A percentile compares a stretch with the other conserved stretches of the same genome.
phyloP scores from a whole-genome alignment of 768 basidiomycete genomes.

The Boletus eberwhitei region DNA sequence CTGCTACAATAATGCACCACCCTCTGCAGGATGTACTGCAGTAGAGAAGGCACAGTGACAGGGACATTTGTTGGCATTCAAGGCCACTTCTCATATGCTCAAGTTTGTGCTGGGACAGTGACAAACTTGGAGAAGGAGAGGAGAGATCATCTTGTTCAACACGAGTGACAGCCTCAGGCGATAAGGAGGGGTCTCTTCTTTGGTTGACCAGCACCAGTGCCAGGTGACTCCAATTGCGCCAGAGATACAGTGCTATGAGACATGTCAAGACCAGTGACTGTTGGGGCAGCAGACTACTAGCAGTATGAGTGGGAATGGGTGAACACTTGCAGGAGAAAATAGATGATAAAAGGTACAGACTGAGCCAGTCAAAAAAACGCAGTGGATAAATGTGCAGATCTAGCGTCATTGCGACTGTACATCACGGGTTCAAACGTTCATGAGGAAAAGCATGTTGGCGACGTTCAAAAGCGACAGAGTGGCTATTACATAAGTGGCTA shows the following conservation, averaged over 20 bases:
- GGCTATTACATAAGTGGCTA: too few relatives aligned
- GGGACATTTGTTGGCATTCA: constrained; percentile 50
- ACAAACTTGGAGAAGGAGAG: constrained; percentile 50
- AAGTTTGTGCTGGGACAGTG: constrained; percentile 46
- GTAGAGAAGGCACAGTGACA: constrained; percentile 69
- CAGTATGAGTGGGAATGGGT: constrained; percentile 1
- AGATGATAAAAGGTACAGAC: too few relatives aligned
- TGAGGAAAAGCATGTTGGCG: too few relatives aligned
- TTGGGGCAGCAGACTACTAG: constrained; percentile 44
- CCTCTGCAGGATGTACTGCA: constrained; percentile 47
- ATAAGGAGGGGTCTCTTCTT: constrained; percentile 60
- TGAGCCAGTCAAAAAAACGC: too few relatives aligned
- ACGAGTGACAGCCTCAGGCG: constrained; percentile 44
- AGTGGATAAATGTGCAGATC: too few relatives aligned
- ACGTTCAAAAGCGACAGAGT: too few relatives aligned
- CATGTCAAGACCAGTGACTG: constrained; percentile 53
- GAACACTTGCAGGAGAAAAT: constrained; percentile 27
- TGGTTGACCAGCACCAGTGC: constrained; percentile 37
- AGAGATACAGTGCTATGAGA: constrained; percentile 61
- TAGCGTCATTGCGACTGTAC: too few relatives aligned
- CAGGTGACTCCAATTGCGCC: constrained; percentile 41
- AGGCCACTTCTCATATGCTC: constrained; percentile 38
- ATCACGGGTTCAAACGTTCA: too few relatives aligned
- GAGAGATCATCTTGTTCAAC: constrained; percentile 42
- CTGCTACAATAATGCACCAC: constrained; percentile 36